phyloP scores from a whole-genome alignment of 2,329 filamentous ascomycete species.

The Penicillium sp. region DNA sequence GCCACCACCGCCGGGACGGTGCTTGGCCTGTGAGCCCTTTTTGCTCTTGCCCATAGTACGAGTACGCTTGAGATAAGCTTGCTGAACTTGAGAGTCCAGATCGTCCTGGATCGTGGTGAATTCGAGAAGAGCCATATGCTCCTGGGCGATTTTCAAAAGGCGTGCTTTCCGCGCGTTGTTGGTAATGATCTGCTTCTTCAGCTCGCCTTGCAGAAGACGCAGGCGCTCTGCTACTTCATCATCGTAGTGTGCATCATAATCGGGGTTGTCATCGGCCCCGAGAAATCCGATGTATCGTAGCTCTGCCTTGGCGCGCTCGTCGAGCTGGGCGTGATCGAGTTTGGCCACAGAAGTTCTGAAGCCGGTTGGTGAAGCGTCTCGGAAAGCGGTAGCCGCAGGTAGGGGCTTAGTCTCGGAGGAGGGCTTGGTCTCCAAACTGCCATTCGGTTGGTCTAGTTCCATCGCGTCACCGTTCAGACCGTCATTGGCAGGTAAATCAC shows the following conservation, averaged over 20 bases:
- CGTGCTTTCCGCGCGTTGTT: conserved; percentile 91
- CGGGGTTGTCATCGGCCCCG: conserved; percentile 66
- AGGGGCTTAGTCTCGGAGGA: conserved; percentile 43
- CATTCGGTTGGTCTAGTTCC: conserved; percentile 52
- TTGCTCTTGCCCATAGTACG: conserved; percentile 92
- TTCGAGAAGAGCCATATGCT: conserved; percentile 94
- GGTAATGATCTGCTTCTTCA: conserved; percentile 79
- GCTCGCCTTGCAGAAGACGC: conserved; percentile 77
- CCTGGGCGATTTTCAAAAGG: conserved; percentile 82
- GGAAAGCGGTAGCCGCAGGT: conserved; percentile 76
- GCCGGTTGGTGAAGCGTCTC: conserved; percentile 71
- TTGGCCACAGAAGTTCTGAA: conserved; percentile 81
- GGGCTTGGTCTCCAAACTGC: conserved; percentile 39
- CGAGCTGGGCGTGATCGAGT: conserved; percentile 81
- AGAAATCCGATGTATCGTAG: conserved; percentile 88
- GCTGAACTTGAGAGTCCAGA: conserved; percentile 90
- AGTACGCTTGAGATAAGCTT: conserved; percentile 93
- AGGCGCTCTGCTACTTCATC: conserved; percentile 91
- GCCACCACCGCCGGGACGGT: conserved; percentile 66
- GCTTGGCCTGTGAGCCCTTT: conserved; percentile 70
- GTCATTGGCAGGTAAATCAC: conserved; percentile 40
- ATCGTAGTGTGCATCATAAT: conserved; percentile 88
- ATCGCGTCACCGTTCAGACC: conserved; percentile 50
- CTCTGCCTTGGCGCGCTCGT: conserved; percentile 89
- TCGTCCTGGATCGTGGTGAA: conserved; percentile 97